Evolutionary conservation across 2,329 filamentous ascomycete genomes (phyloP).

Genomic region (Aspergillus unguis): DNA sequence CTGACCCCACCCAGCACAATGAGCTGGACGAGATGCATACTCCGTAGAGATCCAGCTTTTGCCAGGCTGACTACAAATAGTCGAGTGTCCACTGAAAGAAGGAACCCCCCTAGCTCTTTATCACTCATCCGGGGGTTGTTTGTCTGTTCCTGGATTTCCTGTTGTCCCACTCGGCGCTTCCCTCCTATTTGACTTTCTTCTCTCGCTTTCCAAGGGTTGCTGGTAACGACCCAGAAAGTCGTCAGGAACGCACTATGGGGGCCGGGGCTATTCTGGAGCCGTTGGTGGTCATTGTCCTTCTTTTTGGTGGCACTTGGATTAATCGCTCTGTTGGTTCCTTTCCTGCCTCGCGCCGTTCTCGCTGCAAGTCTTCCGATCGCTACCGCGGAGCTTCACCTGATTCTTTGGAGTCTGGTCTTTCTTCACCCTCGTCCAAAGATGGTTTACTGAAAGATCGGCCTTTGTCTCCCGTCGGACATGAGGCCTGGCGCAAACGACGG

Average conservation of each 20-base stretch:
- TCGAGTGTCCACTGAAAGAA: constrained; percentile 1
- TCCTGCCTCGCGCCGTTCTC: constrained; percentile 15
- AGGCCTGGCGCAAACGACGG: constrained; percentile 51
- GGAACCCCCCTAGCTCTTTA: not conserved
- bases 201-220: not conserved
- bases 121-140: not conserved
- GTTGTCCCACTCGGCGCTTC: not conserved
- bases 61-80: not conserved
- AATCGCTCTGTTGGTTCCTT: constrained; percentile 50
- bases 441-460: constrained; percentile 31
- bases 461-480: constrained; percentile 40
- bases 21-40: no score
- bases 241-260: constrained; percentile 44
- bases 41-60: no score
- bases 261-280: constrained; percentile 59
- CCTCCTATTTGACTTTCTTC: not conserved
- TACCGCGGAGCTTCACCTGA: constrained; percentile 33
- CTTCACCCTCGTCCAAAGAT: constrained; percentile 36
- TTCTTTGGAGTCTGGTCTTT: constrained; percentile 40
- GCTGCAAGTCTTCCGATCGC: constrained; percentile 19
- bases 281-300: constrained; percentile 57
- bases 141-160: not conserved
- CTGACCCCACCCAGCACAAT: no score
- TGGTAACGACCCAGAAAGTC: not conserved
- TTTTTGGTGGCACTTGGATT: constrained; percentile 61